Evolutionary conservation across 106 monocot species (phyloP).

Genomic region (Dactylorhiza incarnata): DNA sequence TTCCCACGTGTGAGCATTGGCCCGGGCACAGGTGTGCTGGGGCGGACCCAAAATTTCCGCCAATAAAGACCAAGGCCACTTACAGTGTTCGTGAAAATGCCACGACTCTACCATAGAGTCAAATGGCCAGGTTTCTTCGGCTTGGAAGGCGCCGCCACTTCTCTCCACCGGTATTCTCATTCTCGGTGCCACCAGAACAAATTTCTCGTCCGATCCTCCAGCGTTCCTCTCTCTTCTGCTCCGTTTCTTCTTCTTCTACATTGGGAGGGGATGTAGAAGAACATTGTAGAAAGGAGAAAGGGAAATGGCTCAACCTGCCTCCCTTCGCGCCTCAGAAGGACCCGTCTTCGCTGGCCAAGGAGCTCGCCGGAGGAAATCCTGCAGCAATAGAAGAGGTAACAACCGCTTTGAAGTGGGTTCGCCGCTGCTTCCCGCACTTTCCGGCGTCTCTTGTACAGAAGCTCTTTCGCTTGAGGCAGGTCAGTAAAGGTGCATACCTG

Average conservation of each 20-base stretch:
- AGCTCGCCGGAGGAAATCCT: slow-evolving; percentile 6
- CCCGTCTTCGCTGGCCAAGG: slow-evolving; percentile 24
- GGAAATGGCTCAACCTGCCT: slow-evolving; percentile 58
- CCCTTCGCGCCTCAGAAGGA: slow-evolving; percentile 35
- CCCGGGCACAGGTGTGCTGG: no score
- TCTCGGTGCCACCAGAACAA: neutral
- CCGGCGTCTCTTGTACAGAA: slow-evolving; percentile 71
- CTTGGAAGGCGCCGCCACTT: slow-evolving; percentile 2
- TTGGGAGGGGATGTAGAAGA: neutral
- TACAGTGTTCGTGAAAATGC: no score
- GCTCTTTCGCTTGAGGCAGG: slow-evolving; percentile 89
- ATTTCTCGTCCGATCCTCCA: neutral
- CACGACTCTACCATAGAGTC: no score
- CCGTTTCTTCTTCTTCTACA: neutral
- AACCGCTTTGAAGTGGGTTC: slow-evolving; percentile 83
- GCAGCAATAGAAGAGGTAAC: slow-evolving; percentile 2
- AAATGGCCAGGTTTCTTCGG: neutral
- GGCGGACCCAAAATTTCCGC: no score
- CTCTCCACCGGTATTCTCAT: neutral
- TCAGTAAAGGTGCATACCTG: neutral
- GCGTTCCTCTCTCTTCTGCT: slow-evolving; percentile 5
- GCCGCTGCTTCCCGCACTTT: slow-evolving; percentile 66
- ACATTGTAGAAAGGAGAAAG: neutral
- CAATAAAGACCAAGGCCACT: no score
- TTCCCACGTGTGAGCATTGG: no score